Base-by-base conservation (phyloP, 208 protist genomes). In the Crithidia brevicula region DNA sequence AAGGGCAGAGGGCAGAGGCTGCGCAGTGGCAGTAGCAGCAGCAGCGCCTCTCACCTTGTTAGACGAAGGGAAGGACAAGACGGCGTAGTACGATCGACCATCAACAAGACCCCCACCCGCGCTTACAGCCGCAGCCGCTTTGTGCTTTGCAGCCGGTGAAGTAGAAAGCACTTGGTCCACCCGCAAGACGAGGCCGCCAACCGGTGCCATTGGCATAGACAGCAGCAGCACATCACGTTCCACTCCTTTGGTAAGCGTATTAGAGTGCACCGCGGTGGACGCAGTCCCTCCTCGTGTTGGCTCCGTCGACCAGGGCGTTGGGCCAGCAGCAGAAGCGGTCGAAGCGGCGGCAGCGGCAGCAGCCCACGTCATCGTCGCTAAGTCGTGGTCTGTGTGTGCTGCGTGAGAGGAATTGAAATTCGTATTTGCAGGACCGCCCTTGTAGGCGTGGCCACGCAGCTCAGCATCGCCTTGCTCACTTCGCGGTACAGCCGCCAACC, bases 121-220 rank as follows among this genome's bases (percentile, higher is more conserved):
- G 36, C 36, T 2, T 18, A 7, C 43, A 23, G 9, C 16, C 16
- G 6, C 16, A 20, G 7, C 43, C 43, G 7, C n/a, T 16, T 18
- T 25, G 18, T 49, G 43, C 43, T 42, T 7, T 42, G 36, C 7
- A 42, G 36, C n/a, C n/a, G 36, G 13, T 23, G 18, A 30, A 5
- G 22, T 30, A 30, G 30, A 3, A 56, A 38, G 6, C 4, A 38
- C 50, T 38, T 56, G 50, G 16, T 56, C 30, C 10, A 56, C 30
- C 3, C 50, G 50, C 11, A 63, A 22, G 23, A 49, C 57, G 36
- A 63, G 27, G 18, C 57, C 42, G 34, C 57, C 57, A 13, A 30
- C 6, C 25, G 57, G 57, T 22, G 57, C 57, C 2, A 22, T 63
- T 6, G 57, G 57, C 57, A 63, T 5, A 5, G 54, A 47, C 18